These are phyloP conservation scores for Talaromyces ruber DNA, from an alignment of 495 filamentous ascomycete genomes.

Conservation along the genomic window DNA sequence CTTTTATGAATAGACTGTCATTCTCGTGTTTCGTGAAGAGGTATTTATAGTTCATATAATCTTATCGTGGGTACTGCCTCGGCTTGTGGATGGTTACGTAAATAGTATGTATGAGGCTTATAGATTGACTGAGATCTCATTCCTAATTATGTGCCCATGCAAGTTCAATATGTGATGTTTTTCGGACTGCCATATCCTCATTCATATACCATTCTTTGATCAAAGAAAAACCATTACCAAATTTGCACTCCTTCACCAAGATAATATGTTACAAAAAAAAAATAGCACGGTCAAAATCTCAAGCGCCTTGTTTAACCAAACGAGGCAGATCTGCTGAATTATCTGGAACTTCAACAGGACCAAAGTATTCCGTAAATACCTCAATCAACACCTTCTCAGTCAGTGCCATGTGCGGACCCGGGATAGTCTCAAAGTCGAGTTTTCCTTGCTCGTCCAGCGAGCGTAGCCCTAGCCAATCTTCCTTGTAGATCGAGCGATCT, in stretches of 20 bases:
- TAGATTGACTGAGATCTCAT: neutral
- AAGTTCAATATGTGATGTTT: neutral
- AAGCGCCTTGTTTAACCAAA: neutral
- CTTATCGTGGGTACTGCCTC: neutral
- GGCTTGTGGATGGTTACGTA: neutral
- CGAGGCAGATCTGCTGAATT: neutral
- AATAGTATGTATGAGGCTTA: neutral
- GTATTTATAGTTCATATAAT: neutral
- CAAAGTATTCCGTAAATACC: slow-evolving; percentile 66
- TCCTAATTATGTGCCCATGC: neutral
- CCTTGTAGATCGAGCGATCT: slow-evolving; percentile 67
- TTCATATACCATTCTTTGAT: neutral
- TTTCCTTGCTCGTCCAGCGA: slow-evolving; percentile 70
- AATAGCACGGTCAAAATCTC: neutral
- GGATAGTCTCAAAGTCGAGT: slow-evolving; percentile 59
- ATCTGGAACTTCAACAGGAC: slow-evolving; percentile 18
- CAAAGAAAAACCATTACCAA: neutral
- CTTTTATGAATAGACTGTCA: neutral
- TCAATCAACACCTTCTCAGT: slow-evolving; percentile 54
- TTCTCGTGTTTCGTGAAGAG: neutral
- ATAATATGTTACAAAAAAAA: neutral
- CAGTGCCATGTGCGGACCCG: slow-evolving; percentile 81
- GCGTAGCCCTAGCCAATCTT: slow-evolving; percentile 92
- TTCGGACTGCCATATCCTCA: neutral
- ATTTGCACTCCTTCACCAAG: neutral